phyloP scores from a whole-genome alignment of 805 yeast species.

The Saturnispora diversa region DNA sequence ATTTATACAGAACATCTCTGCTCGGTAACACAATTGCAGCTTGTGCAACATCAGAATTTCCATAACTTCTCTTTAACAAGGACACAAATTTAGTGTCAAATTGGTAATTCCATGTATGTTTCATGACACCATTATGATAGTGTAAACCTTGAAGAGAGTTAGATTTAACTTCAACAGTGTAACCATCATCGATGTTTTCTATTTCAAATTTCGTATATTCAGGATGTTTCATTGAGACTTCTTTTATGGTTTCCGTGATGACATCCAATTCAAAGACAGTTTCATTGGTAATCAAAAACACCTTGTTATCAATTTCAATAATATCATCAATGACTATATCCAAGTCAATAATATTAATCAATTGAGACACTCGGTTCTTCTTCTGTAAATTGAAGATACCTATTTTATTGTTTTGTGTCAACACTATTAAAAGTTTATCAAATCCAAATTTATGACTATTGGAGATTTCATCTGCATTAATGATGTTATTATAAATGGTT shows the following conservation, averaged over 20 bases:
- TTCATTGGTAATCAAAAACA: constrained; percentile 6
- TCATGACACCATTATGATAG: constrained; percentile 1
- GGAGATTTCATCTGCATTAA: constrained; percentile 13
- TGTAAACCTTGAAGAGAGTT: constrained; percentile 15
- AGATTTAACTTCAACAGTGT: constrained; percentile 10
- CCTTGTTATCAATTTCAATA: constrained; percentile 11
- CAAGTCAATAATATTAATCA: constrained; percentile 3
- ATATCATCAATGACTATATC: constrained; percentile 8
- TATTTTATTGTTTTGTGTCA: constrained; percentile 35
- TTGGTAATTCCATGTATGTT: constrained; percentile 19
- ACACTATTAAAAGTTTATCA: constrained; percentile 34
- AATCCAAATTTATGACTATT: constrained; percentile 36
- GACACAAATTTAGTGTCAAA: constrained; percentile 29
- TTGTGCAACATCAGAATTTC: constrained; percentile 40
- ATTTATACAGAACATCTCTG: constrained; percentile 74
- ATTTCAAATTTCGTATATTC: constrained; percentile 10
- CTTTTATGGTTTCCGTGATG: background rate
- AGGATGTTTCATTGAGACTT: constrained; percentile 4
- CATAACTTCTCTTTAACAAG: constrained; percentile 32
- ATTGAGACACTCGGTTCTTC: constrained; percentile 4
- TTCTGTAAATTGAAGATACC: constrained; percentile 38
- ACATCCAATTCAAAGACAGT: background rate
- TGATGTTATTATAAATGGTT: background rate
- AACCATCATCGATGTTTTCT: constrained; percentile 15
- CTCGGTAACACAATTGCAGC: constrained; percentile 63